Conservation (phyloP, 148 eudicot species). For the Vaccinium corymbosum region DNA sequence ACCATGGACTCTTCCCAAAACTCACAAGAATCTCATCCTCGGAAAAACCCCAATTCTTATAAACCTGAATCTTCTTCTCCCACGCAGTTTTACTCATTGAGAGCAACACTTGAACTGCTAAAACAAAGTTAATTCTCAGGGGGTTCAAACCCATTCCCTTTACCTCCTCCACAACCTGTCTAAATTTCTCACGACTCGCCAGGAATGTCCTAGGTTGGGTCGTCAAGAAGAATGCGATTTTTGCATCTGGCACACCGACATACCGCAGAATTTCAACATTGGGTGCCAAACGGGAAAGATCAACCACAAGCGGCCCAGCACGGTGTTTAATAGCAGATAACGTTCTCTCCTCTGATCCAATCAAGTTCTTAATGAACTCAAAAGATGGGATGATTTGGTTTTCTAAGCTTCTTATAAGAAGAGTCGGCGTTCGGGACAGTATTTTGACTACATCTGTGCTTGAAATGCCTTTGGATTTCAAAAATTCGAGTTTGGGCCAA, state of each 20-base stretch:
- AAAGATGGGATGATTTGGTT: conserved; percentile 9
- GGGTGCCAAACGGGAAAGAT: background rate
- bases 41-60: conserved; percentile 27
- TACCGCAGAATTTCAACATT: conserved; percentile 12
- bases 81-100: conserved; percentile 12
- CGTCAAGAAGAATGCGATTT: background rate
- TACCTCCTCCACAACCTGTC: background rate
- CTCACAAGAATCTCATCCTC: conserved; percentile 18
- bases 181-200: background rate
- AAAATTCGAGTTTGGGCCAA: conserved; percentile 14
- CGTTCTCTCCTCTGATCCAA: conserved; percentile 5
- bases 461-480: conserved; percentile 13
- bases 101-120: background rate
- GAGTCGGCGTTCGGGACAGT: background rate
- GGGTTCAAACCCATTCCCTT: background rate
- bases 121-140: background rate
- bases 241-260: conserved; percentile 8
- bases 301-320: background rate
- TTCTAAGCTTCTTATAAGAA: conserved; percentile 2
- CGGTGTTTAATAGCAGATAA: conserved; percentile 5
- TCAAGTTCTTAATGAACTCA: background rate
- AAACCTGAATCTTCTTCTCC: conserved; percentile 19
- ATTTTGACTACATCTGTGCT: background rate
- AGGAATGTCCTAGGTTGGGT: background rate
- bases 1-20: conserved; percentile 11